Evolutionary conservation across 2,329 filamentous ascomycete genomes (phyloP).

Genomic region (Monosporascus sp.): DNA sequence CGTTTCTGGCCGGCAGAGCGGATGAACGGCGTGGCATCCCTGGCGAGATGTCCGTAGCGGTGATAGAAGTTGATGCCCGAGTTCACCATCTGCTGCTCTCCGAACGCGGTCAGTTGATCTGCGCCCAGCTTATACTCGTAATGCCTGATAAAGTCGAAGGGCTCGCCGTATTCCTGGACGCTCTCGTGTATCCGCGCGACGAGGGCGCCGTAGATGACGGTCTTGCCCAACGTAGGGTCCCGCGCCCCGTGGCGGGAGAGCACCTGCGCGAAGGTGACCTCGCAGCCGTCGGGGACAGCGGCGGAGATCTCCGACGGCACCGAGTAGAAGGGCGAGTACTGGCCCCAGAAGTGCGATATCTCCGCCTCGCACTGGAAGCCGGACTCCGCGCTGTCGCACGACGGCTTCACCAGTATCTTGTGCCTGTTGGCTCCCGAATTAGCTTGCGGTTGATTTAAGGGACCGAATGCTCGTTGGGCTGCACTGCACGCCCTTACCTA

Average conservation of each 20-base stretch:
- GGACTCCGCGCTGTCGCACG: conserved; percentile 46
- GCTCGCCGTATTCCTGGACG: conserved; percentile 51
- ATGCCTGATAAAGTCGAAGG: conserved; percentile 64
- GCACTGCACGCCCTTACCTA: conserved; percentile 5
- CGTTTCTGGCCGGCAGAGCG: conserved; percentile 65
- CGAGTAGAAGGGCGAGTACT: conserved; percentile 80
- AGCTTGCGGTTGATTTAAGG: background rate
- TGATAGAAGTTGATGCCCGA: conserved; percentile 72
- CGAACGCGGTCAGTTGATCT: conserved; percentile 64
- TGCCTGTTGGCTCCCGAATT: conserved; percentile 1
- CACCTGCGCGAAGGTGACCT: conserved; percentile 72
- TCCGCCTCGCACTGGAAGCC: conserved; percentile 60
- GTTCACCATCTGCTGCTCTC: conserved; percentile 63
- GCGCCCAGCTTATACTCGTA: conserved; percentile 68
- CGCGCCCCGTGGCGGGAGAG: conserved; percentile 82
- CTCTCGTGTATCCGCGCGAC: conserved; percentile 59
- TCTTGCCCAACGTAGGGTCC: conserved; percentile 69
- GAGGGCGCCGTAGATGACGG: conserved; percentile 54
- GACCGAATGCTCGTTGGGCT: background rate
- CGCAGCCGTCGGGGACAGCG: conserved; percentile 60
- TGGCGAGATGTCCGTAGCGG: conserved; percentile 62
- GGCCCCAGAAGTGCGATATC: conserved; percentile 71
- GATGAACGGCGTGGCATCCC: conserved; percentile 58
- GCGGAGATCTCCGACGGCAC: conserved; percentile 61
- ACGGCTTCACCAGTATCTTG: conserved; percentile 23